A percentile compares a stretch with the other conserved stretches of the same genome.
Evolutionary conservation across 768 basidiomycete species (phyloP).

Genomic region (Trametes cubensis): DNA sequence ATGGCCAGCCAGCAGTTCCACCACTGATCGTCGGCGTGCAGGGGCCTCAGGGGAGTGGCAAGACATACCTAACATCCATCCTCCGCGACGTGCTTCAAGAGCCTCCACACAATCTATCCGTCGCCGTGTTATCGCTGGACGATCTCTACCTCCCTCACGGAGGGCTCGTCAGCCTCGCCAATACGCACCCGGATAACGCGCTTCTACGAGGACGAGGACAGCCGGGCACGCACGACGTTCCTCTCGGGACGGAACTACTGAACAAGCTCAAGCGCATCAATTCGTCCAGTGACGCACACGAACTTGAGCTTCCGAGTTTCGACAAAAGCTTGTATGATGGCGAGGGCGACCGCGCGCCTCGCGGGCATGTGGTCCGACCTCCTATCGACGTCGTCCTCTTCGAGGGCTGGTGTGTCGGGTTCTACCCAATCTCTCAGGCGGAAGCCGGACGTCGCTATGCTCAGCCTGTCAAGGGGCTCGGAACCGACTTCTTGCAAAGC

Average conservation of each 20-base stretch:
- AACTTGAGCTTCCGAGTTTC: constrained; percentile 71
- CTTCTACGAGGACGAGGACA: constrained; percentile 86
- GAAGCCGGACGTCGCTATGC: constrained; percentile 61
- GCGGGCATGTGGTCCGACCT: constrained; percentile 48
- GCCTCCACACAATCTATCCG: constrained; percentile 53
- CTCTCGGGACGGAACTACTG: constrained; percentile 60
- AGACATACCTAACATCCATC: constrained; percentile 74
- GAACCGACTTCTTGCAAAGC: constrained; percentile 38
- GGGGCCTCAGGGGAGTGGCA: constrained; percentile 94
- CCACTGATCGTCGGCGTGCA: constrained; percentile 89
- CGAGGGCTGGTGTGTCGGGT: constrained; percentile 97
- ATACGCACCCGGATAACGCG: constrained; percentile 55
- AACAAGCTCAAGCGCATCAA: constrained; percentile 50
- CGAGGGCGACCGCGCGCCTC: constrained; percentile 76
- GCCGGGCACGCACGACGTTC: constrained; percentile 89
- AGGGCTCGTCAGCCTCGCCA: constrained; percentile 57
- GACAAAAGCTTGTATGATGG: constrained; percentile 85
- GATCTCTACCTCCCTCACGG: constrained; percentile 84
- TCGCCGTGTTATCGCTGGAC: constrained; percentile 75
- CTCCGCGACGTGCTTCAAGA: constrained; percentile 46
- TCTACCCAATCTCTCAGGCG: constrained; percentile 58
- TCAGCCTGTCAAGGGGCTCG: constrained; percentile 35
- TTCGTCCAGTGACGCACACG: constrained; percentile 2
- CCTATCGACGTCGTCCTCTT: constrained; percentile 82
- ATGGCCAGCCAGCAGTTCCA: constrained; percentile 10